Evolutionary conservation across 495 filamentous ascomycete species (phyloP).

Genomic region (Astrothelium macrocarpum): DNA sequence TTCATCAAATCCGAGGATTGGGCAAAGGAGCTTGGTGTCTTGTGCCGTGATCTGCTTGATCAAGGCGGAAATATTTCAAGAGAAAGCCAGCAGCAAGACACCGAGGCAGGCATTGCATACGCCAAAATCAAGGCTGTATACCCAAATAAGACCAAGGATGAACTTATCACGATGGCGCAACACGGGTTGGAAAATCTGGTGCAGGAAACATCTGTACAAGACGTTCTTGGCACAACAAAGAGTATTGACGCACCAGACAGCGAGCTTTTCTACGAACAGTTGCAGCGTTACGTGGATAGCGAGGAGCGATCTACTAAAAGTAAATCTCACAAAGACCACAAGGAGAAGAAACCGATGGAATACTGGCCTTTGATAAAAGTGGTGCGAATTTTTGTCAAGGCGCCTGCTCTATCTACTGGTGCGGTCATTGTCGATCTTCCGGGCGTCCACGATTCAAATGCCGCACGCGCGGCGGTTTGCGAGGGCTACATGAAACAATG

Average conservation of each 20-base stretch:
- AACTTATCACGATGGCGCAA: slow-evolving; percentile 26
- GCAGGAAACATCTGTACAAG: slow-evolving; percentile 30
- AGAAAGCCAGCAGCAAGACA: slow-evolving; percentile 38
- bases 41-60: slow-evolving; percentile 49
- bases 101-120: slow-evolving; percentile 49
- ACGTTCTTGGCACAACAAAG: slow-evolving; percentile 41
- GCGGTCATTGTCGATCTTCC: slow-evolving; percentile 60
- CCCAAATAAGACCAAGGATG: slow-evolving; percentile 44
- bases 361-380: slow-evolving; percentile 61
- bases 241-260: slow-evolving; percentile 33
- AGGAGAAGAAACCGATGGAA: slow-evolving; percentile 35
- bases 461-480: slow-evolving; percentile 51
- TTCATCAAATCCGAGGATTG: slow-evolving; percentile 51
- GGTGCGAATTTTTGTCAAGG: slow-evolving; percentile 51
- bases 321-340: slow-evolving; percentile 29
- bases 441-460: slow-evolving; percentile 55
- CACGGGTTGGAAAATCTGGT: slow-evolving; percentile 35
- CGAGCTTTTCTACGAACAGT: slow-evolving; percentile 34
- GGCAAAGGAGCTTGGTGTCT: slow-evolving; percentile 41
- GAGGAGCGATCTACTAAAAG: slow-evolving; percentile 38
- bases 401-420: slow-evolving; percentile 48
- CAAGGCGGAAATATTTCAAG: slow-evolving; percentile 34
- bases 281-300: slow-evolving; percentile 45
- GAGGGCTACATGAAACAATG: slow-evolving; percentile 51
- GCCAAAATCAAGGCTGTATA: slow-evolving; percentile 59